Percentiles rank a stretch among this genome's conserved stretches.
Conservation (phyloP, 805 yeast genomes). For the Kluyveromyces nonfermentans region DNA sequence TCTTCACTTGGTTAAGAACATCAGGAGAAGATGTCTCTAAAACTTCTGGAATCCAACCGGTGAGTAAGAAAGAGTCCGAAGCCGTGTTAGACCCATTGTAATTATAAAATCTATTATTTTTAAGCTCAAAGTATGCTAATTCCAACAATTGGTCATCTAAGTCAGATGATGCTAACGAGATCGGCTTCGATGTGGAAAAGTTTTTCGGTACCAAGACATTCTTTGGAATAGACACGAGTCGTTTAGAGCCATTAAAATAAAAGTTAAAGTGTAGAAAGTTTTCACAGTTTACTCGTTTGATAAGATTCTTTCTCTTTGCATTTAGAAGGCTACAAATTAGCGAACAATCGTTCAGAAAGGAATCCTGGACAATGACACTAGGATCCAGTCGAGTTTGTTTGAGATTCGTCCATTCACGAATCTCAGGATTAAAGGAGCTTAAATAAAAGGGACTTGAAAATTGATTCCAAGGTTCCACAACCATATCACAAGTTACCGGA, state of each 20-base stretch:
- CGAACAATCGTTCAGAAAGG: constrained; percentile 52
- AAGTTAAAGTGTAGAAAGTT: constrained; percentile 14
- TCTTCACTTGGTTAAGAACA: constrained; percentile 18
- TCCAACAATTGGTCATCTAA: constrained; percentile 40
- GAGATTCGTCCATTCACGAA: not conserved
- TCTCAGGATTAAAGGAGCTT: not conserved
- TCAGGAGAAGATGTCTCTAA: constrained; percentile 26
- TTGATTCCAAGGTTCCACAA: constrained; percentile 16
- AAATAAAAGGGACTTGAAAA: not conserved
- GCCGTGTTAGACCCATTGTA: constrained; percentile 71
- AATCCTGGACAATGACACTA: constrained; percentile 15
- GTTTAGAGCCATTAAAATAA: constrained; percentile 22
- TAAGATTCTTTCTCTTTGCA: constrained; percentile 25
- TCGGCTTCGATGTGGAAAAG: not conserved
- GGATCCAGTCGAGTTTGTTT: constrained; percentile 4
- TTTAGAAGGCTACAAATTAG: constrained; percentile 62
- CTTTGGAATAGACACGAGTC: constrained; percentile 21
- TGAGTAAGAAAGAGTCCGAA: constrained; percentile 51
- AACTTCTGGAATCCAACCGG: constrained; percentile 70
- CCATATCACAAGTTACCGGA: constrained; percentile 15
- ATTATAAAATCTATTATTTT: constrained; percentile 46
- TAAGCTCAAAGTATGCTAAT: constrained; percentile 57
- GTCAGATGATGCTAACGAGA: constrained; percentile 12
- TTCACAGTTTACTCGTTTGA: constrained; percentile 9
- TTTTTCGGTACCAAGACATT: constrained; percentile 8